Percentiles rank a stretch among this genome's conserved stretches.
Conservation (phyloP, 2,329 filamentous ascomycete genomes). For the Neospermospora avenae region DNA sequence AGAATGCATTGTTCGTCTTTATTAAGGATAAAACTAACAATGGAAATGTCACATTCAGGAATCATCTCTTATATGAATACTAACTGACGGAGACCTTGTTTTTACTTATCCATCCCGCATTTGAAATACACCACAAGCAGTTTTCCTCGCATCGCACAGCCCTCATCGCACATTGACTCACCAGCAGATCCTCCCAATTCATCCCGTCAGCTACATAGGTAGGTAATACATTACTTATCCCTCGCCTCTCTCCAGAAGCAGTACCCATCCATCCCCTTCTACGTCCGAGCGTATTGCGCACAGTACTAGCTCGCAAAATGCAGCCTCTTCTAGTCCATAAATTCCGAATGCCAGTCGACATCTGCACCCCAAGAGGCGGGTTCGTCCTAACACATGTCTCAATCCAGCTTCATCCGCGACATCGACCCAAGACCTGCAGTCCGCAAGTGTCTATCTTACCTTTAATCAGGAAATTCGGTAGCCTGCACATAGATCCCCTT, state of each 20-base stretch:
- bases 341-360: no score
- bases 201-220: not conserved
- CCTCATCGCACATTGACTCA: not conserved
- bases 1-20: not conserved
- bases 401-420: not conserved
- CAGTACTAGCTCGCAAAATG: not conserved
- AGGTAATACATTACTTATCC: not conserved
- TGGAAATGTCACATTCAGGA: no score
- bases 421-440: slow-evolving; percentile 1
- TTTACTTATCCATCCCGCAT: not conserved
- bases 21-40: not conserved
- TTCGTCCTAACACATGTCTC: not conserved
- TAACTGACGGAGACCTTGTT: not conserved
- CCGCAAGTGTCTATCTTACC: not conserved
- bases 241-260: no score
- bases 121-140: not conserved
- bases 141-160: not conserved
- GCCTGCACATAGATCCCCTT: not conserved
- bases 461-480: not conserved
- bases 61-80: not conserved
- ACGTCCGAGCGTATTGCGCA: not conserved
- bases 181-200: not conserved
- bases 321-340: not conserved
- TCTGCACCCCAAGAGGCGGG: not conserved
- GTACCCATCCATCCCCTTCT: not conserved